Conservation (phyloP, 2,329 filamentous ascomycete species). For the Fusarium phyllophilum region DNA sequence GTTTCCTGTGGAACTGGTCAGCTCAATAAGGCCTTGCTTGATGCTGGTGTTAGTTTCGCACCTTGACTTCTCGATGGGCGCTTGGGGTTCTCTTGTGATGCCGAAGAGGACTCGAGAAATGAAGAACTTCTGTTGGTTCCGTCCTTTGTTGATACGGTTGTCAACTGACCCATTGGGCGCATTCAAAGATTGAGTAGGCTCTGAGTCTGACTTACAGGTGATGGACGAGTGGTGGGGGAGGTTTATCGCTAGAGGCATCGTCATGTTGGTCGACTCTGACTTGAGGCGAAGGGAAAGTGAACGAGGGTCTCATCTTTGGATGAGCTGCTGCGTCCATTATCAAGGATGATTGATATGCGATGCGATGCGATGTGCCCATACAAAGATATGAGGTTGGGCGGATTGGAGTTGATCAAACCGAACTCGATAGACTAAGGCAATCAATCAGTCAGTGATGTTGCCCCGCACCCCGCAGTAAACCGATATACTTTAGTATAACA, state of each 20-base stretch:
- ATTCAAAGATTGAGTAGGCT: constrained; percentile 34
- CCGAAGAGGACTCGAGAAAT: constrained; percentile 64
- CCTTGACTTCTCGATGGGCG: constrained; percentile 68
- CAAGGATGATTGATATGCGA: neutral
- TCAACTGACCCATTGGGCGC: constrained; percentile 9
- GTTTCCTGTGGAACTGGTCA: constrained; percentile 73
- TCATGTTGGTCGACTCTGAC: constrained; percentile 46
- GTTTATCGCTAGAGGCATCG: constrained; percentile 38
- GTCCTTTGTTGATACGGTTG: constrained; percentile 49
- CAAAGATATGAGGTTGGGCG: neutral
- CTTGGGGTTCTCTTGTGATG: constrained; percentile 69
- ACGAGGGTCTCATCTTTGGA: constrained; percentile 34
- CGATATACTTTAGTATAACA: neutral
- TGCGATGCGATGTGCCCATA: neutral
- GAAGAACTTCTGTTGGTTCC: constrained; percentile 52
- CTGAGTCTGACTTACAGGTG: constrained; percentile 54
- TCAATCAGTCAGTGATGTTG: constrained; percentile 11
- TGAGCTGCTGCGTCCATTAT: constrained; percentile 37
- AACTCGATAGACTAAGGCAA: neutral
- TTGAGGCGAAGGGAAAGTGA: constrained; percentile 45
- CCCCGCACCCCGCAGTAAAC: constrained; percentile 35
- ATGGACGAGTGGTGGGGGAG: constrained; percentile 49
- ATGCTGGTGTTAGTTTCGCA: constrained; percentile 38
- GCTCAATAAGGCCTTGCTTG: neutral
- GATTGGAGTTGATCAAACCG: neutral